phyloP scores from a whole-genome alignment of 2,329 filamentous ascomycete species.

The Neofusicoccum parvum region DNA sequence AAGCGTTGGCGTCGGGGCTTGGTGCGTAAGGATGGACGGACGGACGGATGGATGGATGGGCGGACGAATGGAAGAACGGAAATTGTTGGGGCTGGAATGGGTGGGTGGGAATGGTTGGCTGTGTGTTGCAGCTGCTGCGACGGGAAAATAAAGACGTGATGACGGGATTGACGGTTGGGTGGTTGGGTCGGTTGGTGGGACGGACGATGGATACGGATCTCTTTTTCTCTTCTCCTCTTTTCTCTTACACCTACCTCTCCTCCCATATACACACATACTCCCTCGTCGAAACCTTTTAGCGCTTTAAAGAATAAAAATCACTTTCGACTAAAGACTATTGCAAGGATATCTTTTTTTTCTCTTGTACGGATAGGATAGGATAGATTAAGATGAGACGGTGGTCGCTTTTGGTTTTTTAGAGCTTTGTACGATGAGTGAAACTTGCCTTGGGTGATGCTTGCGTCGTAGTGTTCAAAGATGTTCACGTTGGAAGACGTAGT shows the following conservation, averaged over 20 bases:
- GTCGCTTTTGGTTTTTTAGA: too few relatives aligned
- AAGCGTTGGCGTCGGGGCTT: conserved; percentile 6
- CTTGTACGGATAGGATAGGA: not conserved
- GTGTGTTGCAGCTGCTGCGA: not conserved
- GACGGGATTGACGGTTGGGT: not conserved
- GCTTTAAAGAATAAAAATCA: not conserved
- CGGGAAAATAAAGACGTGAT: not conserved
- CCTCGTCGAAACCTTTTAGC: not conserved
- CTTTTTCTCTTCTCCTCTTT: not conserved
- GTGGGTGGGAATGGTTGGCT: not conserved
- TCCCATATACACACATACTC: not conserved
- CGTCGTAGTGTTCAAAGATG: too few relatives aligned
- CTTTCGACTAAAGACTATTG: not conserved
- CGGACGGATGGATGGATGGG: not conserved
- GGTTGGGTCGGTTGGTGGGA: not conserved
- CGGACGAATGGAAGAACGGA: not conserved
- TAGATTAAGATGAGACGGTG: not conserved
- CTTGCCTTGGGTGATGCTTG: too few relatives aligned
- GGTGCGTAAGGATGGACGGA: not conserved
- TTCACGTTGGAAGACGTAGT: too few relatives aligned
- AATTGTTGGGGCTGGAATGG: not conserved
- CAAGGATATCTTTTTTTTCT: not conserved
- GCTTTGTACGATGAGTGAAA: too few relatives aligned
- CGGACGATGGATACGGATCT: conserved; percentile 1
- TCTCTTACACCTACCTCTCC: not conserved